Percentiles rank a stretch among this genome's conserved stretches.
phyloP scores from a whole-genome alignment of 768 basidiomycete species.

The Leucogyrophana mollusca region DNA sequence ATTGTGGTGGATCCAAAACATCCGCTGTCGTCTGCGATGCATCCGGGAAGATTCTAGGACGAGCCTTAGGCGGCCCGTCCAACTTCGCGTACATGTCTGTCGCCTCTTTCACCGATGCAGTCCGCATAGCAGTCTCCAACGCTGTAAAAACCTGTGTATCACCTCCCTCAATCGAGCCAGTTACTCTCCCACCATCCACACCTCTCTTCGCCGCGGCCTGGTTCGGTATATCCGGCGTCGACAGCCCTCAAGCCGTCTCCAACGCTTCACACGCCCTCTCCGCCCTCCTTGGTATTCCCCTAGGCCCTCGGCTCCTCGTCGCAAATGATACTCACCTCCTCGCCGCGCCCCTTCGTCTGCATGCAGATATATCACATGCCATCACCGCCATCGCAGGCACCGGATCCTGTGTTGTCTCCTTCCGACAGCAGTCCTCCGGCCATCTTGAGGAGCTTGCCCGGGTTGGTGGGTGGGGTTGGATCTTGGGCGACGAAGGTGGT shows the following conservation, averaged over 20 bases:
- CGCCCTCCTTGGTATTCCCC: constrained; percentile 54
- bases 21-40: constrained; percentile 65
- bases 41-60: constrained; percentile 60
- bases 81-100: constrained; percentile 81
- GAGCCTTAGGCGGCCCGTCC: constrained; percentile 73
- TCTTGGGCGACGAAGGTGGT: constrained; percentile 81
- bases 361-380: constrained; percentile 57
- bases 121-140: constrained; percentile 48
- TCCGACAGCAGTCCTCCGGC: constrained; percentile 41
- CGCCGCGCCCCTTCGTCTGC: constrained; percentile 69
- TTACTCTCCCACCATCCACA: constrained; percentile 37
- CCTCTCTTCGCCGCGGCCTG: constrained; percentile 65
- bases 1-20: constrained; percentile 91
- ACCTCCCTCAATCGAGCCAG: constrained; percentile 33
- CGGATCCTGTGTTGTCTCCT: constrained; percentile 73
- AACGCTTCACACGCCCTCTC: constrained; percentile 55
- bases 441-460: constrained; percentile 63
- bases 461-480: constrained; percentile 82
- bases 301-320: constrained; percentile 54
- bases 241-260: constrained; percentile 62
- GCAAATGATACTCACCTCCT: constrained; percentile 86
- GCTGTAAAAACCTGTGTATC: constrained; percentile 51
- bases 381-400: constrained; percentile 81
- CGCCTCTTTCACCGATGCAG: constrained; percentile 53
- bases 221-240: constrained; percentile 83